These are phyloP conservation scores for Peronospora tabacina DNA, from an alignment of 352 stramenopile genomes.

Conservation along the genomic window DNA sequence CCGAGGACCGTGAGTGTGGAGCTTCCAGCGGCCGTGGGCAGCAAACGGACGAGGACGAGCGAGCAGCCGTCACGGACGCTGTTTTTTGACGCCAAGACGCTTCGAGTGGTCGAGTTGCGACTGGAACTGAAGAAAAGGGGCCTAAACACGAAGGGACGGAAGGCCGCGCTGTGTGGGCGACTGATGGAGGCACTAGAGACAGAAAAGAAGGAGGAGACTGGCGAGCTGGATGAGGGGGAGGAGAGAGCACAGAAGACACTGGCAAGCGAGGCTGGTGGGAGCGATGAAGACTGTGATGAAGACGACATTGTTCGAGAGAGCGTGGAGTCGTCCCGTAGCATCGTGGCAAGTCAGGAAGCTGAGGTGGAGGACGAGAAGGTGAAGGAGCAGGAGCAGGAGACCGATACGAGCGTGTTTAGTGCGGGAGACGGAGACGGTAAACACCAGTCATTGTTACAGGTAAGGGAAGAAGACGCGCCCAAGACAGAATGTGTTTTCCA, in stretches of 20 bases:
- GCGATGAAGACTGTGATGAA: slow-evolving; percentile 20
- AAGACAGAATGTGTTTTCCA: neutral
- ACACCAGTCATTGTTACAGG: neutral
- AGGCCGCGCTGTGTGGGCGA: slow-evolving; percentile 40
- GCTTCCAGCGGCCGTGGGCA: neutral
- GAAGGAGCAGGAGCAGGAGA: too few relatives aligned
- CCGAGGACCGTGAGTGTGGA: slow-evolving; percentile 1
- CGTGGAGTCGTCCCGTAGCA: slow-evolving; percentile 11
- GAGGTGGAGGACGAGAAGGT: neutral
- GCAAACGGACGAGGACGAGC: slow-evolving; percentile 33
- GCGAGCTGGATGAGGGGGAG: slow-evolving; percentile 12
- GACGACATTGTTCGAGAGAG: slow-evolving; percentile 66
- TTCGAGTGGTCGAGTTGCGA: slow-evolving; percentile 49
- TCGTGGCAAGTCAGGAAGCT: slow-evolving; percentile 9
- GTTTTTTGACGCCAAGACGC: slow-evolving; percentile 19
- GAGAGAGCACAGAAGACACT: slow-evolving; percentile 22
- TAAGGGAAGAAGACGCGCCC: neutral
- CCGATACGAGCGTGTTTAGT: neutral
- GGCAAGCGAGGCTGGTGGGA: slow-evolving; percentile 6
- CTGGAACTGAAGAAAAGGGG: slow-evolving; percentile 53
- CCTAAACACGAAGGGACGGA: slow-evolving; percentile 42
- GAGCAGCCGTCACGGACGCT: slow-evolving; percentile 20
- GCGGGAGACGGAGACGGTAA: neutral
- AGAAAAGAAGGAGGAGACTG: slow-evolving; percentile 27
- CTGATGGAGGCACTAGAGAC: slow-evolving; percentile 41